Evolutionary conservation across 371 early-diverging fungal species (phyloP), one percentile per base, ranked within the genome.

Genomic region (Mucor piriformis): DNA sequence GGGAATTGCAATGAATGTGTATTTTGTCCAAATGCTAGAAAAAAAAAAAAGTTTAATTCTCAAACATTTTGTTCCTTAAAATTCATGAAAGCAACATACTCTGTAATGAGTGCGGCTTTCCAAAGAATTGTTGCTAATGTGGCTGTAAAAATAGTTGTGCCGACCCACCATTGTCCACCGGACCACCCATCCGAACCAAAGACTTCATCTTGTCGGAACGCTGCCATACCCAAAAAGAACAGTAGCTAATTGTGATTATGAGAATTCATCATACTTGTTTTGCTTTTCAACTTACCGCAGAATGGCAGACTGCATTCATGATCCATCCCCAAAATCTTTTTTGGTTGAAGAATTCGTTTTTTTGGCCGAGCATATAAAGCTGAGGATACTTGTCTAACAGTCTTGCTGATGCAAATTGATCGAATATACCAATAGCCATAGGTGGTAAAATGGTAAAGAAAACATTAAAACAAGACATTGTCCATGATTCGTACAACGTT

Each of bases 311-410:
- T 7, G 95, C 96, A 67, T 96, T 98, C 58, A 84, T 47, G 23
- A 95, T 92, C 91, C 94, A 96, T 12, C 90, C 88, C 96, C 97
- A 97, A 76, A 98, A 98, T 33, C 88, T 81, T 27, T 81, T 76
- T 61, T 90, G 90, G 71, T 95, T 96, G 81, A 95, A 96, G 57
- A 96, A 95, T 58, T 90, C 92, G 48, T 87, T 84, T 42, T 79
- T 86, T 66, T 95, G 95, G 11, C 97, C 96, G 46, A 94, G 82
- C 76, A 87, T 90, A 70, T 98, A 98, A 85, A 98, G 86, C 72
- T 96, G 96, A 2, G 98, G 97, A 63, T 98, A 96, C n/a, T 91
- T 86, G 66, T 94, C 96, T 34, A 98, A 74, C 76, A 93, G 88
- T 55, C 95, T 83, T 25, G 96, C 92, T 32, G 85, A 86, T 27